phyloP scores from a whole-genome alignment of 495 filamentous ascomycete species.

The Friedmanniomyces endolithicus region DNA sequence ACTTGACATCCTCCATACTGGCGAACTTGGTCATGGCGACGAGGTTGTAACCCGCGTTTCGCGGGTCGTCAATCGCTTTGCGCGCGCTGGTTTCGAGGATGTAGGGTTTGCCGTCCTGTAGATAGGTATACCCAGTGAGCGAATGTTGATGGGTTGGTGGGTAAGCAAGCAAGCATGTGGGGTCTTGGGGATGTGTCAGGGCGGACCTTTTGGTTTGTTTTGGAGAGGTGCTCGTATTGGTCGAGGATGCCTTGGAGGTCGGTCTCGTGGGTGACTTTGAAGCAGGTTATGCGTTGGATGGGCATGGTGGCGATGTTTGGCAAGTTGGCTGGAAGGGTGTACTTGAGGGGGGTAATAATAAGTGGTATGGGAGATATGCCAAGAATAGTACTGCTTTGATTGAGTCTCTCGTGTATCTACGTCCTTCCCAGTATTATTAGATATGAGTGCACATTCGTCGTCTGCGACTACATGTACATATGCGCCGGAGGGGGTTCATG shows the following conservation, averaged over 20 bases:
- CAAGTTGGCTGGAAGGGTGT: not conserved
- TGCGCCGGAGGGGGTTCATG: too few relatives aligned
- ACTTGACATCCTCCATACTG: constrained; percentile 54
- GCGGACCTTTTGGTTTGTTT: constrained; percentile 41
- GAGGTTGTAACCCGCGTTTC: constrained; percentile 52
- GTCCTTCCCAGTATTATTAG: too few relatives aligned
- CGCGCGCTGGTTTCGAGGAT: constrained; percentile 41
- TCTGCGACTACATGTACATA: too few relatives aligned
- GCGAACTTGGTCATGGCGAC: constrained; percentile 47
- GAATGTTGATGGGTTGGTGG: not conserved
- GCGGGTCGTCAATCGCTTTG: constrained; percentile 38
- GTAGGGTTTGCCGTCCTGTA: constrained; percentile 54
- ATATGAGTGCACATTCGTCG: too few relatives aligned
- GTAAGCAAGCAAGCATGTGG: too few relatives aligned
- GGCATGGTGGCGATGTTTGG: constrained; percentile 14
- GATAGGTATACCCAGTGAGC: not conserved
- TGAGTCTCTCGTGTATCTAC: too few relatives aligned
- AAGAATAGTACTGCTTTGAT: too few relatives aligned
- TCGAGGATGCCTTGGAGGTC: constrained; percentile 35
- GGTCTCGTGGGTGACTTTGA: constrained; percentile 44
- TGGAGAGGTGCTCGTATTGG: constrained; percentile 39
- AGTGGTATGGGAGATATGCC: too few relatives aligned
- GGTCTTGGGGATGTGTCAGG: not conserved
- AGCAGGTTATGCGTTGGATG: constrained; percentile 46
- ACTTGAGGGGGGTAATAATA: too few relatives aligned